Base-by-base conservation (phyloP, 352 stramenopile species). In the Phytophthora capsici region DNA sequence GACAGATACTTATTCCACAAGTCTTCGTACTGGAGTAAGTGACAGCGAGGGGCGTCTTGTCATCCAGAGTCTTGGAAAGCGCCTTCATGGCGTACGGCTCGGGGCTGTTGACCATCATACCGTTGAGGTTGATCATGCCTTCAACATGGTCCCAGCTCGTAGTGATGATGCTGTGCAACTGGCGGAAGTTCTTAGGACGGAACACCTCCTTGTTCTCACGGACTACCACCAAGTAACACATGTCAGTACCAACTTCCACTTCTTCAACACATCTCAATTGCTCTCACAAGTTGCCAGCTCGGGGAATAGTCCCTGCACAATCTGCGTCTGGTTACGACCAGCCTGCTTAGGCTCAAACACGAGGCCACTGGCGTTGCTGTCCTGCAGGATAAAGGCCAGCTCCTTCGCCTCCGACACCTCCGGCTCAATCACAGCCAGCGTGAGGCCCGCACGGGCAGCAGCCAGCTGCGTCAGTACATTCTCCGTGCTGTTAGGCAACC, bases 281-380 rank as follows among this genome's bases (percentile, higher is more conserved):
- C 5, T 49, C 79, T 60, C 59, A 95, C 85, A 94, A 2, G 83
- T 90, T 28, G 67, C 80, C 20, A 95, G 80, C 65, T 94, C 82
- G 6, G 85, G 85, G 63, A 95, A 89, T 8, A 96, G 70, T 12
- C 64, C 38, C 52, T 90, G 73, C 51, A 94, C 80, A 64, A 96
- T 75, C 43, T 74, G 52, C 34, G 84, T 88, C 71, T 93, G 82
- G 74, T 96, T 82, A 55, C 82, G 82, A 20, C 82, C 80, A 19
- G 63, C 72, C 57, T 91, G 82, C 80, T 94, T 95, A 14, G 86
- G 87, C 65, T 94, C 89, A 66, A 94, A 96, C 22, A 96, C 48
- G 23, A 96, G 76, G 19, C 82, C 87, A 49, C 66, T 89, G 59
- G 89, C 87, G 53, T 90, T 79, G 63, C 78, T 84, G 77, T 96